phyloP scores from a whole-genome alignment of 805 yeast genomes.

The Myxozyma neotropica region DNA sequence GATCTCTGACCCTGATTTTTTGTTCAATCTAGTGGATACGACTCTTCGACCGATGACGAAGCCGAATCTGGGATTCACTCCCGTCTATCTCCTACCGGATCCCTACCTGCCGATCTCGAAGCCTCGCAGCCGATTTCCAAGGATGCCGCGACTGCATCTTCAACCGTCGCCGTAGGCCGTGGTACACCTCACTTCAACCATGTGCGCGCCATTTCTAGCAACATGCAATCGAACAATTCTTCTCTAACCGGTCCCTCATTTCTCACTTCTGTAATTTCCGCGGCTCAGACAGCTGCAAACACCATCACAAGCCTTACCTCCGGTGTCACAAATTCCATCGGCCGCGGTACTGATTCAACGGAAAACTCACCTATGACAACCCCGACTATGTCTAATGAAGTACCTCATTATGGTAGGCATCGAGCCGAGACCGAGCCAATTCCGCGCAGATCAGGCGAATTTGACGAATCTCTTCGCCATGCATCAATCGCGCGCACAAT shows the following conservation, averaged over 20 bases:
- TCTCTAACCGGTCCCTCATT: constrained; percentile 9
- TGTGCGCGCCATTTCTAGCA: not conserved
- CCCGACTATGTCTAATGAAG: not conserved
- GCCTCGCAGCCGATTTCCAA: not conserved
- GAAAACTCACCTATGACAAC: not conserved
- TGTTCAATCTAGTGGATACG: constrained; percentile 4
- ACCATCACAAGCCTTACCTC: constrained; percentile 36
- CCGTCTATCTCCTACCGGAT: constrained; percentile 3
- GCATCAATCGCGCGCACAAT: constrained; percentile 34
- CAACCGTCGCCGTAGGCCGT: not conserved
- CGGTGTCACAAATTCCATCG: constrained; percentile 1
- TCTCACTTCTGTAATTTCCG: constrained; percentile 35
- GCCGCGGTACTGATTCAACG: constrained; percentile 1
- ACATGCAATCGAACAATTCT: not conserved
- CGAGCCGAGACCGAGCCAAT: constrained; percentile 28
- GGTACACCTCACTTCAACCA: not conserved
- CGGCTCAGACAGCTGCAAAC: constrained; percentile 41
- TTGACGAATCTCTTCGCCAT: constrained; percentile 10
- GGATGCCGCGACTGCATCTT: not conserved
- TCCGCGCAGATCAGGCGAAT: constrained; percentile 18
- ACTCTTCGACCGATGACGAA: constrained; percentile 5
- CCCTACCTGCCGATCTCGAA: constrained; percentile 1
- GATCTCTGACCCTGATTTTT: not conserved
- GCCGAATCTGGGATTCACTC: not conserved
- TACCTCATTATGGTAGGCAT: constrained; percentile 6